These are phyloP conservation scores for Rhizoctonia solani DNA, from an alignment of 1,284 basidiomycete species.

Conservation along the genomic window DNA sequence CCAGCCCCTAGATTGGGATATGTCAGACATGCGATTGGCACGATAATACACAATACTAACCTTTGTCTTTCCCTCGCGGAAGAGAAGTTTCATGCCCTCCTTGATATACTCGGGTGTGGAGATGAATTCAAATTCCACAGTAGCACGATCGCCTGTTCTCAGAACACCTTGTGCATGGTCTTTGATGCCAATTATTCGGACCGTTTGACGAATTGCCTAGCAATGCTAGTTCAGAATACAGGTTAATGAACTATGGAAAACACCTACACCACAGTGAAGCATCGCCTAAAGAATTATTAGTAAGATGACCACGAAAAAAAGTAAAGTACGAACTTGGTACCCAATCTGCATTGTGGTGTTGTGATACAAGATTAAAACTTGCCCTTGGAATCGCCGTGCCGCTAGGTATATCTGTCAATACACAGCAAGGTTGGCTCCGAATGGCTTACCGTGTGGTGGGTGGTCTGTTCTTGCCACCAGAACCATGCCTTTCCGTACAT, in stretches of 20 bases:
- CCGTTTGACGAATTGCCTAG: slow-evolving; percentile 86
- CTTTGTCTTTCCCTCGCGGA: slow-evolving; percentile 93
- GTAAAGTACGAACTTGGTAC: slow-evolving; percentile 66
- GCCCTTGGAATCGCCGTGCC: slow-evolving; percentile 77
- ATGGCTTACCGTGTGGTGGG: slow-evolving; percentile 66
- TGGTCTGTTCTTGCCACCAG: slow-evolving; percentile 79
- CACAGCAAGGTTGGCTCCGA: slow-evolving; percentile 3
- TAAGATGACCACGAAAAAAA: neutral
- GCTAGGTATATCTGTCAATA: slow-evolving; percentile 51
- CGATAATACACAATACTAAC: slow-evolving; percentile 48
- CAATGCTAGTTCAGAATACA: slow-evolving; percentile 27
- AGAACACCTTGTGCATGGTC: slow-evolving; percentile 85
- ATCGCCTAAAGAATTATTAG: slow-evolving; percentile 58
- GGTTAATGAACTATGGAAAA: neutral
- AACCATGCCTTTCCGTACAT: slow-evolving; percentile 92
- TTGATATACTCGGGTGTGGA: slow-evolving; percentile 89
- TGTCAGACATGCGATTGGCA: too few relatives aligned
- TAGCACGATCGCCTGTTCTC: slow-evolving; percentile 88
- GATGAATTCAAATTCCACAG: slow-evolving; percentile 89
- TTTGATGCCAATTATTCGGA: slow-evolving; percentile 77
- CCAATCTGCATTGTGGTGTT: slow-evolving; percentile 89
- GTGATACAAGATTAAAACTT: slow-evolving; percentile 85
- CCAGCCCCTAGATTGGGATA: slow-evolving; percentile 38
- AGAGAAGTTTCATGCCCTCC: slow-evolving; percentile 87
- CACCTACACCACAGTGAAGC: slow-evolving; percentile 78